Conservation (phyloP, 73 alveolate species). For the Blepharisma japonicum region DNA sequence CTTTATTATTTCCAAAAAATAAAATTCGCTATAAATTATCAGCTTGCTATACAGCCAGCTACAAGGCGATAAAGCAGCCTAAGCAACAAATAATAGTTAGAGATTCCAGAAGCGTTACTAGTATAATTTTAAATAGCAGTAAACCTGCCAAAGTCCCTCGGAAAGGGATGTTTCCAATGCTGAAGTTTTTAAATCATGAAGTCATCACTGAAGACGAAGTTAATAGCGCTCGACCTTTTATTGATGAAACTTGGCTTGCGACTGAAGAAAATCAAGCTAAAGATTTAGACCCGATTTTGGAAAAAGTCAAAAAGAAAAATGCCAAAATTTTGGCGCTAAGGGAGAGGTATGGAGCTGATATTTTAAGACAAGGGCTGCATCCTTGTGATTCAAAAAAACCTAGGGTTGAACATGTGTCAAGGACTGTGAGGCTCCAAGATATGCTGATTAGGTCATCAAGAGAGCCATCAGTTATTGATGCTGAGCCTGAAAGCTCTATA, state of each 20-base stretch:
- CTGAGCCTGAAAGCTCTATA: too few species aligned
- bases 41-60: not conserved
- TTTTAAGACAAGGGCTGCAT: too few species aligned
- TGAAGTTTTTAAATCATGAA: not conserved
- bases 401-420: too few species aligned
- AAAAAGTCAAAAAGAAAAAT: constrained; percentile 18
- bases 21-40: not conserved
- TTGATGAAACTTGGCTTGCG: too few species aligned
- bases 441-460: too few species aligned
- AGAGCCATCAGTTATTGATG: too few species aligned
- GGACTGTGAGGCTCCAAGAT: too few species aligned
- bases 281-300: constrained; percentile 1
- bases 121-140: not conserved
- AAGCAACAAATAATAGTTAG: not conserved
- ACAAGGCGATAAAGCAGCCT: not conserved
- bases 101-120: not conserved
- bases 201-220: constrained; percentile 14
- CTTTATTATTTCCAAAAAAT: not conserved
- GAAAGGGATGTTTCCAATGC: not conserved
- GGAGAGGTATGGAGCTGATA: not conserved
- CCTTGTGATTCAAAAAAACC: too few species aligned
- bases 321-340: not conserved
- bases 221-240: not conserved
- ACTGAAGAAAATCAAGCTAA: not conserved
- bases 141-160: constrained; percentile 15